phyloP scores from a whole-genome alignment of 805 yeast genomes.

The Ogataea wickerhamii region DNA sequence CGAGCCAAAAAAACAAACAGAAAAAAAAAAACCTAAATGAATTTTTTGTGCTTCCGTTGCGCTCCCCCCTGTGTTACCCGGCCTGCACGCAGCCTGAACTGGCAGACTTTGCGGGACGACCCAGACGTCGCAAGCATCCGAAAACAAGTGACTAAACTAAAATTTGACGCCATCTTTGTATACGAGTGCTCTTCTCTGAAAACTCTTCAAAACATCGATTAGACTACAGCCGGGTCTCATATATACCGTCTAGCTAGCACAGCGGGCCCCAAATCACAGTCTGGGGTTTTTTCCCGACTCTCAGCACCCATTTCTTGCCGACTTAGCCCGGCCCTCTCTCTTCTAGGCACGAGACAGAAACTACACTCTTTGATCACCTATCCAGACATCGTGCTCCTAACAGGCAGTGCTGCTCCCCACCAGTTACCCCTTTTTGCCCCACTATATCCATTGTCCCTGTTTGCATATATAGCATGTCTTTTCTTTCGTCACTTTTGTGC shows the following conservation, averaged over 20 bases:
- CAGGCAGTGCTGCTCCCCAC: background rate
- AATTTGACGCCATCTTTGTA: conserved; percentile 1
- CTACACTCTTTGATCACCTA: no score
- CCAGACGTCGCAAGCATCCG: background rate
- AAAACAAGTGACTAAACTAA: background rate
- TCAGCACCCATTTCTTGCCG: no score
- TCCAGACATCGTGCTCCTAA: no score
- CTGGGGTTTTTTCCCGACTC: background rate
- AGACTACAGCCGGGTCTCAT: no score
- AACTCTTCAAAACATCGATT: no score
- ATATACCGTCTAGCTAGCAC: no score
- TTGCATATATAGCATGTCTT: conserved; percentile 32
- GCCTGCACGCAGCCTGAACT: background rate
- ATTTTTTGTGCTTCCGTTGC: background rate
- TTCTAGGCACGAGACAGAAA: no score
- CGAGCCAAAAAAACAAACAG: background rate
- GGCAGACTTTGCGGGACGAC: background rate
- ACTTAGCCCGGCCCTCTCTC: no score
- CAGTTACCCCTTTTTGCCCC: background rate
- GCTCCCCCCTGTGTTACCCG: no score
- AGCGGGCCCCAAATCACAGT: no score
- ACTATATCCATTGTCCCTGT: background rate
- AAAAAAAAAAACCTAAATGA: background rate
- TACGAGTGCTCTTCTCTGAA: no score
- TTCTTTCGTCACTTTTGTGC: conserved; percentile 33